phyloP scores from a whole-genome alignment of 768 basidiomycete genomes.

The Tremella fuciformis region DNA sequence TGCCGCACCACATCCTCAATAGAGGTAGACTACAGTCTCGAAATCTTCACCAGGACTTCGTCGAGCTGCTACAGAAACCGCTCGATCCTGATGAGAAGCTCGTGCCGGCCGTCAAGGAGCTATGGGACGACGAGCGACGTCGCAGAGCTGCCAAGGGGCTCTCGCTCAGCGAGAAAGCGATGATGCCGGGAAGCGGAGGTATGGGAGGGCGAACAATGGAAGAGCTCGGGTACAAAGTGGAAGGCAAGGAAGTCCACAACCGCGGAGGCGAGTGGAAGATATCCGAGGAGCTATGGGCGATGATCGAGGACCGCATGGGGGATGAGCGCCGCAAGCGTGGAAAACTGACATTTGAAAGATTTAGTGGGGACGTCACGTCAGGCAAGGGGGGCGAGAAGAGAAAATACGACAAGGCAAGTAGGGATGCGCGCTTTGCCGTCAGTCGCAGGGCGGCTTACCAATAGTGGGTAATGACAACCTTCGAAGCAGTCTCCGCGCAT shows the following conservation, averaged over 20 bases:
- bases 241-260: conserved; percentile 61
- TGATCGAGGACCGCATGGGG: conserved; percentile 63
- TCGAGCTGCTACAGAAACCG: conserved; percentile 60
- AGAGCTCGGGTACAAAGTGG: conserved; percentile 42
- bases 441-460: background rate
- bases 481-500: conserved; percentile 81
- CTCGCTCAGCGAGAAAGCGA: conserved; percentile 63
- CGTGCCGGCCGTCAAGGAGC: conserved; percentile 81
- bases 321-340: conserved; percentile 53
- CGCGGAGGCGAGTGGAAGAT: conserved; percentile 62
- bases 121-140: conserved; percentile 93
- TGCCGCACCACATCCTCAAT: conserved; percentile 80
- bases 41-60: conserved; percentile 64
- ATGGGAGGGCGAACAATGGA: conserved; percentile 36
- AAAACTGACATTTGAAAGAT: conserved; percentile 38
- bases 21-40: conserved; percentile 65
- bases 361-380: conserved; percentile 29
- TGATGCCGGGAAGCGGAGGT: conserved; percentile 67
- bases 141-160: conserved; percentile 68
- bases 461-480: conserved; percentile 74
- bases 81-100: conserved; percentile 63
- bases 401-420: conserved; percentile 46
- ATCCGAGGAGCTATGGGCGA: conserved; percentile 65
- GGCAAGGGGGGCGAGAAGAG: conserved; percentile 42
- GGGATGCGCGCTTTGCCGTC: too few species aligned